These are phyloP conservation scores for Mortierella sp. DNA, from an alignment of 371 early-diverging fungal genomes.

Conservation along the genomic window DNA sequence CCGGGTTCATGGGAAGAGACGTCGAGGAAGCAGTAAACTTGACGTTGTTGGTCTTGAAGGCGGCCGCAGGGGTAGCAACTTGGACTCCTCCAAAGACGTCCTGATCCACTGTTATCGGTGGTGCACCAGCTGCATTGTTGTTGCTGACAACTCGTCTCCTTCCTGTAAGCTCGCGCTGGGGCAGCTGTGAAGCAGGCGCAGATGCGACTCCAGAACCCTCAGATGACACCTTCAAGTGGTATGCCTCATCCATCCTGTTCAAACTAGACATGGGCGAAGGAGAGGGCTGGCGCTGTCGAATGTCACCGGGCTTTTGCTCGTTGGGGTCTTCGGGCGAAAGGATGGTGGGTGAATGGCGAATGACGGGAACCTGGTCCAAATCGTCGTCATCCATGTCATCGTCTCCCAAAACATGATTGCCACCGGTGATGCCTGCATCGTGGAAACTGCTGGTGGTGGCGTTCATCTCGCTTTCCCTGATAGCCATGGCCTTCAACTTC, in stretches of 20 bases:
- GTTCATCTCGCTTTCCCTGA: slow-evolving; percentile 36
- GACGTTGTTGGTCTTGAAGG: slow-evolving; percentile 16
- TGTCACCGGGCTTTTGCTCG: slow-evolving; percentile 38
- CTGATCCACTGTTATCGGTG: neutral
- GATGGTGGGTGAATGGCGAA: slow-evolving; percentile 51
- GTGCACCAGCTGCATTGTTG: slow-evolving; percentile 6
- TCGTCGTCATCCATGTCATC: slow-evolving; percentile 46
- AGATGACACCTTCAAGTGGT: slow-evolving; percentile 27
- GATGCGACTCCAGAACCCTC: slow-evolving; percentile 13
- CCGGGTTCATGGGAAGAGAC: slow-evolving; percentile 20
- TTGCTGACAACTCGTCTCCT: slow-evolving; percentile 32
- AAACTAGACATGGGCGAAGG: slow-evolving; percentile 45
- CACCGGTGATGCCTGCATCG: slow-evolving; percentile 24
- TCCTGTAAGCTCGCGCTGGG: slow-evolving; percentile 42
- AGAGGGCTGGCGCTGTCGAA: slow-evolving; percentile 47
- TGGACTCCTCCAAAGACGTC: slow-evolving; percentile 19
- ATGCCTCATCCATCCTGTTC: slow-evolving; percentile 36
- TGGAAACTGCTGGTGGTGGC: slow-evolving; percentile 37
- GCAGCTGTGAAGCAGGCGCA: slow-evolving; percentile 6
- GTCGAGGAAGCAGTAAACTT: slow-evolving; percentile 22
- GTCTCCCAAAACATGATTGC: slow-evolving; percentile 40
- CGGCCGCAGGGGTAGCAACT: neutral
- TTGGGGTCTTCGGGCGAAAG: slow-evolving; percentile 48
- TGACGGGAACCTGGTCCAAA: slow-evolving; percentile 45
- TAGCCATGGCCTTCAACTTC: slow-evolving; percentile 43